Conservation (phyloP, 78 protist species). For the Dictyostelium intermedium region DNA sequence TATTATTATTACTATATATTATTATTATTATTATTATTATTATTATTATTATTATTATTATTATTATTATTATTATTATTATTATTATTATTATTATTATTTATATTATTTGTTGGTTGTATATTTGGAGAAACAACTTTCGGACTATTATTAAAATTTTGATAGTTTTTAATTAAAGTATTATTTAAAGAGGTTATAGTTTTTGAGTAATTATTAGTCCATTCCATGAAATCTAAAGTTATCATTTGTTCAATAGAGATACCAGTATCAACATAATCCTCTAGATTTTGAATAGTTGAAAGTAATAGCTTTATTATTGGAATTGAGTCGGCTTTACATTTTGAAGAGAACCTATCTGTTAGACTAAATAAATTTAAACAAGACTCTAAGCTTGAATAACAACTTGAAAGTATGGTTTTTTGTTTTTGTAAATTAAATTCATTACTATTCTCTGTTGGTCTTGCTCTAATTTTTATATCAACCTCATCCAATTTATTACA, state of each 20-base stretch:
- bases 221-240: conserved; percentile 35
- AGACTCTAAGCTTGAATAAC: conserved; percentile 22
- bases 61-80: neutral
- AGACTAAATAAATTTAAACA: conserved; percentile 5
- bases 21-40: neutral
- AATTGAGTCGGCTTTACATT: conserved; percentile 37
- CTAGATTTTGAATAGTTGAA: conserved; percentile 3
- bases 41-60: neutral
- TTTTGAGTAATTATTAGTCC: conserved; percentile 32
- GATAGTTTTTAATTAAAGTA: conserved; percentile 12
- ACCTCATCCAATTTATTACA: neutral
- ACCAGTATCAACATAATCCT: conserved; percentile 44
- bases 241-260: conserved; percentile 24
- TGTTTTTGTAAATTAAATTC: conserved; percentile 24
- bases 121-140: neutral
- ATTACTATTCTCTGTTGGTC: neutral
- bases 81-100: neutral
- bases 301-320: conserved; percentile 29
- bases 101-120: neutral
- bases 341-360: conserved; percentile 1
- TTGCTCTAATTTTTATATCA: neutral
- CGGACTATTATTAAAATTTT: neutral
- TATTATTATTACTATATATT: too few species aligned
- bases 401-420: conserved; percentile 11
- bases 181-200: conserved; percentile 51